These are phyloP conservation scores for Begonia peltatifolia DNA, from an alignment of 306 rosid species.

Conservation along the genomic window DNA sequence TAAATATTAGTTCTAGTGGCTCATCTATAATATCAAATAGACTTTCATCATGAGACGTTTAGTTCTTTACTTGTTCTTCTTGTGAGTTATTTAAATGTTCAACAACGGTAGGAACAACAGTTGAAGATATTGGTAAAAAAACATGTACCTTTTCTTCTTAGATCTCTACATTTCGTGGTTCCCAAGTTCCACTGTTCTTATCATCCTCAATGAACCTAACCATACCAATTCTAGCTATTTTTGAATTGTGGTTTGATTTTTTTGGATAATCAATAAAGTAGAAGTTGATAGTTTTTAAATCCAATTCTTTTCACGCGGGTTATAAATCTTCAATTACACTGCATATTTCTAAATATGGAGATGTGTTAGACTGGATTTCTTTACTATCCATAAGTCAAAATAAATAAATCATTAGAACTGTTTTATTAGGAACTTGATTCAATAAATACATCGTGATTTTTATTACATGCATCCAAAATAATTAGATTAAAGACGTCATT, in stretches of 20 bases:
- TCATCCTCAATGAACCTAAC: background rate
- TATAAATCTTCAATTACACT: too few species aligned
- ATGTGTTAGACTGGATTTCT: background rate
- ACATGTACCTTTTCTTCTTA: background rate
- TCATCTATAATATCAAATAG: too few species aligned
- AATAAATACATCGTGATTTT: background rate
- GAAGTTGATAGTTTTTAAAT: background rate
- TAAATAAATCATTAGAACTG: background rate
- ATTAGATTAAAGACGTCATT: too few species aligned
- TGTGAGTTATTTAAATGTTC: background rate
- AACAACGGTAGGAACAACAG: background rate
- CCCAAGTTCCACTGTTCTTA: background rate
- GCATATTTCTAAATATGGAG: background rate
- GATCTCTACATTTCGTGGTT: background rate
- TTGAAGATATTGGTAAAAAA: background rate
- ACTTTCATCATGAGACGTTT: too few species aligned
- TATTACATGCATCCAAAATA: background rate
- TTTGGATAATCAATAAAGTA: background rate
- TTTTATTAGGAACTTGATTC: background rate
- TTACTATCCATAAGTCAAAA: background rate
- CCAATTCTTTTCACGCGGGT: background rate
- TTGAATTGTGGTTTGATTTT: background rate
- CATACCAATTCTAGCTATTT: background rate
- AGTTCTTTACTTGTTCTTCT: too few species aligned
- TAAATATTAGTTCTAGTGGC: too few species aligned